Conservation (phyloP, 2,329 filamentous ascomycete species). For the Cordyceps pruinosa region DNA sequence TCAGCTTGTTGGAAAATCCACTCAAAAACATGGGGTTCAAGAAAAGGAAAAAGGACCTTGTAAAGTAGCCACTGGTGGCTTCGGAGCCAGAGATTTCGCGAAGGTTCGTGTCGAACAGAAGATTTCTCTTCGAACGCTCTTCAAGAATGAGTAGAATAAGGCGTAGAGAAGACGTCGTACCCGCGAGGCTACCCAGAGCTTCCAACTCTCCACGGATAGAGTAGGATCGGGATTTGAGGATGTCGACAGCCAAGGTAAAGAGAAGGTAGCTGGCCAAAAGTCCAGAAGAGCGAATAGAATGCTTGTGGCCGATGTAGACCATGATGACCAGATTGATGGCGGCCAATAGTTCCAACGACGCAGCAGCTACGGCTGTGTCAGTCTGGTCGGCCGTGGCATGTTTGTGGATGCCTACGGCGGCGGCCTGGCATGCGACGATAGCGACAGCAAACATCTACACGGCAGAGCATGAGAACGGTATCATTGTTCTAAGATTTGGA, state of each 20-base stretch:
- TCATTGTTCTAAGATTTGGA: too few species aligned
- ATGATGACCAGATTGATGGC: neutral
- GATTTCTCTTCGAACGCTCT: conserved; percentile 13
- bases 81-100: neutral
- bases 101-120: neutral
- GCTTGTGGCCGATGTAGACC: conserved; percentile 23
- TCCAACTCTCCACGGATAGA: conserved; percentile 22
- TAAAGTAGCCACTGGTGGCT: neutral
- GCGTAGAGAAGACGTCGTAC: conserved; percentile 21
- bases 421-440: neutral
- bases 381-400: neutral
- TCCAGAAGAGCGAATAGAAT: conserved; percentile 25
- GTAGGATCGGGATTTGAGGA: conserved; percentile 25
- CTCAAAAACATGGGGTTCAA: neutral
- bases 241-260: conserved; percentile 22
- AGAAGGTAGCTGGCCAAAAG: conserved; percentile 17
- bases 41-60: neutral
- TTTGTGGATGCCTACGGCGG: neutral
- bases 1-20: neutral
- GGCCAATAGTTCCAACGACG: neutral
- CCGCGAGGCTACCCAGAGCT: conserved; percentile 22
- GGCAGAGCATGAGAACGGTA: too few species aligned
- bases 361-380: neutral
- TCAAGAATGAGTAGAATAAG: conserved; percentile 24
- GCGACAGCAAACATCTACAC: neutral